Evolutionary conservation across 1,284 basidiomycete species (phyloP), one percentile per base, ranked within the genome.

Genomic region (Leccinum subrobustum): DNA sequence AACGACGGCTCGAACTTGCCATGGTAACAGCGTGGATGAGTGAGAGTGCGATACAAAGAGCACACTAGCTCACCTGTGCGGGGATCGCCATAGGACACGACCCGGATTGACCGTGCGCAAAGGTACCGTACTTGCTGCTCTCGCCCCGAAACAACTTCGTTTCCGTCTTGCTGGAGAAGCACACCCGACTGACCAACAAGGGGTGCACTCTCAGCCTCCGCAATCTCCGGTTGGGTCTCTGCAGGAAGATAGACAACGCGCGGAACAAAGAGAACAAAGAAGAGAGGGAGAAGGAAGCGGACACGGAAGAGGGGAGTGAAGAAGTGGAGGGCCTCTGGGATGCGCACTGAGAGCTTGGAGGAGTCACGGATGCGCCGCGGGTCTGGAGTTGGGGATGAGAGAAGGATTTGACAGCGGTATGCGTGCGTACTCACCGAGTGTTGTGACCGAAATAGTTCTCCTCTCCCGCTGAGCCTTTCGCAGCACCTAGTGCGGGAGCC

Each of bases 81-180:
- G n/a, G 44, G 35, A 20, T 37, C 7, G 56, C 16, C 7, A 44
- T 31, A 12, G 37, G 31, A 18, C 18, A 31, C 0, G 58, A 56
- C 35, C 53, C 52, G 25, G 63, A 33, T 16, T 66, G 72, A 52
- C 23, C 56, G 1, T 56, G 69, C 12, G 52, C 39, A 75, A 60
- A 92, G 12, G 91, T 91, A 20, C 91, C 91, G 70, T 92, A 92
- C 71, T 89, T 90, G 73, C 76, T 81, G 18, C 56, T 52, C 51
- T 72, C 71, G 11, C 0, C 70, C 0, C 70, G 61, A 56, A 18
- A 50, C 60, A 11, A 54, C 53, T 50, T 68, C 83, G 11, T 61
- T 61, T 25, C 55, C 57, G 9, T 70, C 72, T 20, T 67, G 63
- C 52, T 63, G 73, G 7, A 71, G 47, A 35, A 71, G 73, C 11